These are phyloP conservation scores for Amorphotheca resinae DNA, from an alignment of 495 filamentous ascomycete genomes.

Conservation along the genomic window DNA sequence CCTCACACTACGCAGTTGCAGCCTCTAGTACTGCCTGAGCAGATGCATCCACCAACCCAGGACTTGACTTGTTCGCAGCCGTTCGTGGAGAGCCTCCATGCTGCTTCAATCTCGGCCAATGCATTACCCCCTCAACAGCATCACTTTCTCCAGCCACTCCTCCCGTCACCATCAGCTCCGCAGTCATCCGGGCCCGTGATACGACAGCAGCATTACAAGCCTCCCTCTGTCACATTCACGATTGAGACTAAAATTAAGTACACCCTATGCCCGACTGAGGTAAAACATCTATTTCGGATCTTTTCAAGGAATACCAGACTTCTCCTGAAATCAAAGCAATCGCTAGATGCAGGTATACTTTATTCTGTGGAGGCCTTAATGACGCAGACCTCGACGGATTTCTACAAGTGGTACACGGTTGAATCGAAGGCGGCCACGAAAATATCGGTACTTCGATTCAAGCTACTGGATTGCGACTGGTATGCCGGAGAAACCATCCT, in stretches of 20 bases:
- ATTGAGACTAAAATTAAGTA: background rate
- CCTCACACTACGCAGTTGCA: background rate
- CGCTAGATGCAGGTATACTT: background rate
- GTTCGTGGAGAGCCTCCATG: background rate
- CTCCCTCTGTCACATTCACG: background rate
- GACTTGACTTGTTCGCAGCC: background rate
- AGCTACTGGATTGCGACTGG: background rate
- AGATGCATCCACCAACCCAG: background rate
- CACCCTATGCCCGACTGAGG: background rate
- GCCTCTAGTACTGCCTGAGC: background rate
- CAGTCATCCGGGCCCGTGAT: background rate
- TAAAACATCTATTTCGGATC: background rate
- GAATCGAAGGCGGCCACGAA: background rate
- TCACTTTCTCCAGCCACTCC: background rate
- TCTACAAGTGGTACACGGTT: background rate
- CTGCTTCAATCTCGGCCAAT: background rate
- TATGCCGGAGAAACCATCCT: background rate
- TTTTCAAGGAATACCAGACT: background rate
- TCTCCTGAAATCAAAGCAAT: background rate
- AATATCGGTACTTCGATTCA: background rate
- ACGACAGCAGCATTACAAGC: background rate
- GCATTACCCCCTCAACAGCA: background rate
- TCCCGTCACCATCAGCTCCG: background rate
- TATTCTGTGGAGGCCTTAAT: background rate
- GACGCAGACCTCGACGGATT: background rate